Conservation (phyloP, 2,329 filamentous ascomycete genomes). For the Podosphaera xanthii region DNA sequence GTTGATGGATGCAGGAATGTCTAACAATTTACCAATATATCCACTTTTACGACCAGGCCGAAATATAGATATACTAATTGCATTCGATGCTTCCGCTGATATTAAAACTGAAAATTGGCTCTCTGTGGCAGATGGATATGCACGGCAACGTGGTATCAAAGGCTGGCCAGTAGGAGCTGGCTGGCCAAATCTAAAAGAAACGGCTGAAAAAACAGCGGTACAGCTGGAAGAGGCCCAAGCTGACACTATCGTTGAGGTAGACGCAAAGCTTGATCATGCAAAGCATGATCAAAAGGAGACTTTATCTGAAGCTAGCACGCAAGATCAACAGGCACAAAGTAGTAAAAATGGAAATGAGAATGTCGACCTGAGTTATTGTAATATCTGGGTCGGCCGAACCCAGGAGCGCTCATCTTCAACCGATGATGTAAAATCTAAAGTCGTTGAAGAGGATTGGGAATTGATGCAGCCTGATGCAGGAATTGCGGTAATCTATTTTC, state of each 20-base stretch:
- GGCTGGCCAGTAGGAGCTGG: constrained; percentile 91
- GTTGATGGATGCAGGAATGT: constrained; percentile 96
- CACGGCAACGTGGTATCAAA: constrained; percentile 67
- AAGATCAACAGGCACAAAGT: constrained; percentile 4
- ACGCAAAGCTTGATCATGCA: constrained; percentile 39
- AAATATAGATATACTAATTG: constrained; percentile 71
- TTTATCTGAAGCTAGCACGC: constrained; percentile 14
- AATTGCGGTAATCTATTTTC: constrained; percentile 75
- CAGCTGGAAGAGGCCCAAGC: constrained; percentile 46
- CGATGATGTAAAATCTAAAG: constrained; percentile 25
- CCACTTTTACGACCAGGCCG: constrained; percentile 73
- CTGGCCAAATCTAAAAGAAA: constrained; percentile 49
- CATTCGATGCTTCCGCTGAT: constrained; percentile 81
- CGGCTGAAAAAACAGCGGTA: constrained; percentile 33
- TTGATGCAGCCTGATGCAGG: constrained; percentile 60
- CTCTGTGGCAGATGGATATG: constrained; percentile 80
- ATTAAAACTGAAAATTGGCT: constrained; percentile 93
- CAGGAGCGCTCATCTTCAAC: constrained; percentile 40
- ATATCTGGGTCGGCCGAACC: constrained; percentile 77
- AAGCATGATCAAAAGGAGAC: constrained; percentile 23
- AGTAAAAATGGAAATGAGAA: constrained; percentile 19
- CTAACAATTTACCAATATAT: constrained; percentile 91
- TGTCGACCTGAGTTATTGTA: constrained; percentile 68
- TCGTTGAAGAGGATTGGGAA: constrained; percentile 39
- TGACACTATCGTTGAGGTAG: constrained; percentile 31